These are phyloP conservation scores for Saccharomycopsis schoenii DNA, from an alignment of 805 yeast genomes.

Conservation along the genomic window DNA sequence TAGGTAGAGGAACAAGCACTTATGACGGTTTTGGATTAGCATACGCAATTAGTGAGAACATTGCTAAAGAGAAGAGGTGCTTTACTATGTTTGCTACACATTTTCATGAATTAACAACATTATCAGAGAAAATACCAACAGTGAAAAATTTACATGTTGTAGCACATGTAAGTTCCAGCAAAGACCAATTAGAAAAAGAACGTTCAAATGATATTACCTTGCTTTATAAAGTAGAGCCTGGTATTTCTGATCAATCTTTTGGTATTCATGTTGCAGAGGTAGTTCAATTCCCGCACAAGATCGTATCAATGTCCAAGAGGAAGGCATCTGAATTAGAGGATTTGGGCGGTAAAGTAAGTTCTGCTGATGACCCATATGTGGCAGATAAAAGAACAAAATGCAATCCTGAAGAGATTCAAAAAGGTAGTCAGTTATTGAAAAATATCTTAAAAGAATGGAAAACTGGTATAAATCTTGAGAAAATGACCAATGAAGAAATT, in stretches of 20 bases:
- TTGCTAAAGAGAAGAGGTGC: constrained; percentile 59
- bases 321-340: constrained; percentile 83
- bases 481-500: constrained; percentile 29
- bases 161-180: constrained; percentile 64
- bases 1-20: constrained; percentile 79
- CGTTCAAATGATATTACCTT: constrained; percentile 66
- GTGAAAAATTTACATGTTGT: constrained; percentile 86
- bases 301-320: constrained; percentile 89
- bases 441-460: constrained; percentile 47
- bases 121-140: constrained; percentile 50
- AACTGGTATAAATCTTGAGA: constrained; percentile 26
- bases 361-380: constrained; percentile 31
- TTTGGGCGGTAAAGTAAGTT: constrained; percentile 30
- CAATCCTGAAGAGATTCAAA: constrained; percentile 36
- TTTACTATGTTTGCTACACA: constrained; percentile 93
- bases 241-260: constrained; percentile 91
- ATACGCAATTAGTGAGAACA: constrained; percentile 88
- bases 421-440: constrained; percentile 42
- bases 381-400: constrained; percentile 43
- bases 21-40: constrained; percentile 98
- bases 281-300: constrained; percentile 85
- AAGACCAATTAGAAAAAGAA: constrained; percentile 22
- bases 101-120: constrained; percentile 87
- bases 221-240: constrained; percentile 88
- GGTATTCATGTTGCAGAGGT: constrained; percentile 97